Base-by-base conservation (phyloP, 2,329 filamentous ascomycete species). In the Penicillium fuscoglaucum region DNA sequence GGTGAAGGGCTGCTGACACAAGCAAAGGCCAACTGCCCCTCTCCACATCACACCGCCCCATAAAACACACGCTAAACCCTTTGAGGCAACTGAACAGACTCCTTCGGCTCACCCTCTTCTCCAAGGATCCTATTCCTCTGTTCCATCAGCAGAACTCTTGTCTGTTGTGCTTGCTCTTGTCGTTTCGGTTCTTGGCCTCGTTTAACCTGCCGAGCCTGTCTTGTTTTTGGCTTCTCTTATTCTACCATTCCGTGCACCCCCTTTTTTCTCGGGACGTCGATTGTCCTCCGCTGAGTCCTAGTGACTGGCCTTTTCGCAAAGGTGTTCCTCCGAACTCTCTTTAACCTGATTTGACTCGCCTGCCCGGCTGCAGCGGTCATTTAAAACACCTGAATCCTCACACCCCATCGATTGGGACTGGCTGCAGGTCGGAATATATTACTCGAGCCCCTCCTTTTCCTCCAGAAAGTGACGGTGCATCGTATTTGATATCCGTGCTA, bases 321-420 rank as follows among this genome's bases (percentile, higher is more conserved):
- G 43, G 35, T 53, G 35, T 54, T 41, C 50, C 41, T 39, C 53
- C 61, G 47, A 47, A 62, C 60, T 59, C 60, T 61, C 57, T 59
- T 60, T 40, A 41, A 47, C 49, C 41, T 61, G 45, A 58, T 51
- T 60, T 61, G 54, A 56, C 58, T 64, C 68, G 61, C 61, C 62
- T 71, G 68, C 66, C 70, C 66, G 70, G 70, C 63, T 66, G 70
- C 71, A 73, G 71, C 68, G 61, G 63, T 61, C 61, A 66, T 63
- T 58, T 55, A 66, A 62, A 62, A 44, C 17, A 41, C 68, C 58
- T 51, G 60, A 60, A 61, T 56, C 46, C 52, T 26, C 28, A 47
- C 31, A 17, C 45, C 58, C 49, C 52, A 62, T 61, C 59, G 63
- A 64, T 59, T 64, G 62, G 63, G 60, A 52, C 57, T 55, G 51